Conservation (phyloP, 2,329 filamentous ascomycete species). For the Zopfia rhizophila region DNA sequence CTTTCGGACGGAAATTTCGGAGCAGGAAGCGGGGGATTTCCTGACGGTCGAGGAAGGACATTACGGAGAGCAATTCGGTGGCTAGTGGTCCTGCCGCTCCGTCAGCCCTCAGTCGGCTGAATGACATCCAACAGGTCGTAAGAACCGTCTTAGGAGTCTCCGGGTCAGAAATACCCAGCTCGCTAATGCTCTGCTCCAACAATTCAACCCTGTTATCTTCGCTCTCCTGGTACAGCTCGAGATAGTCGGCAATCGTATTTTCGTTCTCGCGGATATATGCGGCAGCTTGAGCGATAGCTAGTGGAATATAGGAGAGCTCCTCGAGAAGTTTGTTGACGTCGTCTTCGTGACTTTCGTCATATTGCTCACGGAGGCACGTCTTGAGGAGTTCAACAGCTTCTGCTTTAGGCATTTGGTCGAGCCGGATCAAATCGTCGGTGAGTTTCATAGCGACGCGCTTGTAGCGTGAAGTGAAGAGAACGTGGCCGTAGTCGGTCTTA, state of each 20-base stretch:
- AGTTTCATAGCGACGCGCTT: slow-evolving; percentile 37
- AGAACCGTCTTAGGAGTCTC: slow-evolving; percentile 19
- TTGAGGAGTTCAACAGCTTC: slow-evolving; percentile 19
- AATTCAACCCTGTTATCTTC: slow-evolving; percentile 16
- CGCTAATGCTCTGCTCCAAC: slow-evolving; percentile 13
- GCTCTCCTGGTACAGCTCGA: slow-evolving; percentile 18
- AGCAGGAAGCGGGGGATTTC: slow-evolving; percentile 15
- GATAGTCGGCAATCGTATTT: slow-evolving; percentile 18
- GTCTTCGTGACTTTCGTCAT: slow-evolving; percentile 8
- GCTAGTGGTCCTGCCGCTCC: slow-evolving; percentile 16
- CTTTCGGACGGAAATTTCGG: slow-evolving; percentile 13
- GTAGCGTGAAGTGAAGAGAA: slow-evolving; percentile 54
- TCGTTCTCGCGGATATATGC: slow-evolving; percentile 35
- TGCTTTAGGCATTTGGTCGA: slow-evolving; percentile 13
- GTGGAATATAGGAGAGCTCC: slow-evolving; percentile 40
- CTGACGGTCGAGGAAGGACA: slow-evolving; percentile 20
- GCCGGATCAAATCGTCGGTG: slow-evolving; percentile 7
- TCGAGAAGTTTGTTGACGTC: slow-evolving; percentile 15
- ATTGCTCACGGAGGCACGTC: slow-evolving; percentile 7
- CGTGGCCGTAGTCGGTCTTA: slow-evolving; percentile 41
- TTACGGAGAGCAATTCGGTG: slow-evolving; percentile 14
- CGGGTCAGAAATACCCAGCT: slow-evolving; percentile 12
- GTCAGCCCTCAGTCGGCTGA: slow-evolving; percentile 20
- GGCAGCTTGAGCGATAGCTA: slow-evolving; percentile 43
- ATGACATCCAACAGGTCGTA: slow-evolving; percentile 20